Evolutionary conservation across 2,329 filamentous ascomycete genomes (phyloP), one percentile per base, ranked within the genome.

Genomic region (Trichoderma aggressivum): DNA sequence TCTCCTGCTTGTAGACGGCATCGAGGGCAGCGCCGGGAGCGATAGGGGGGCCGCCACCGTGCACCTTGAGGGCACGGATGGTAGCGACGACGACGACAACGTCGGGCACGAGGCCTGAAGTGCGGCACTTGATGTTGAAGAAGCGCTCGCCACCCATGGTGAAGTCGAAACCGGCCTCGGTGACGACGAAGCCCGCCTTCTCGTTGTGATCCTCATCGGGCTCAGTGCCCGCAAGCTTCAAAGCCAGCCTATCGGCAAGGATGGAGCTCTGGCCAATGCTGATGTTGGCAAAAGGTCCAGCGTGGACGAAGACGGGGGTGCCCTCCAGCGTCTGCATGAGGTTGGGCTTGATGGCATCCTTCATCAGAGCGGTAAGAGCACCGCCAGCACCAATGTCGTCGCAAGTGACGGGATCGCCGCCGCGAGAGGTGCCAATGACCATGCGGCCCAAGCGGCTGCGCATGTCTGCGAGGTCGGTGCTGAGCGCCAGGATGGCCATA

Each of bases 121-220:
- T 92, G 72, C 96, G 92, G 85, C 96, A 98, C 87, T 99, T 99
- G 87, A 99, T 98, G 86, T 99, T 98, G 90, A 99, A 98, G 88
- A 99, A 99, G 66, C 96, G 92, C 87, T 99, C 96, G 74, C 96
- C 96, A 74, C 96, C 96, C 96, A 99, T 99, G 77, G 96, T 98
- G 84, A 99, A 99, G 83, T 99, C 96, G 81, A 99, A 99, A 11
- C 96, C 96, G 67, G 96, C 95, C 82, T 99, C 96, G 2, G 96
- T 99, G 47, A 99, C 91, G 26, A 98, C 95, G 77, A 96, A 98
- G 11, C 96, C 96, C 34, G 92, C 89, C 86, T 96, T 95, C 76
- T 90, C 85, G 64, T 89, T 86, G 78, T 94, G 89, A 77, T 97
- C 89, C 84, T 98, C 96, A 75, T 97, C 95, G 7, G 90, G 88